A percentile compares a stretch with the other conserved stretches of the same genome.
Evolutionary conservation across 306 rosid genomes (phyloP).

Genomic region (Vigna hirtella): DNA sequence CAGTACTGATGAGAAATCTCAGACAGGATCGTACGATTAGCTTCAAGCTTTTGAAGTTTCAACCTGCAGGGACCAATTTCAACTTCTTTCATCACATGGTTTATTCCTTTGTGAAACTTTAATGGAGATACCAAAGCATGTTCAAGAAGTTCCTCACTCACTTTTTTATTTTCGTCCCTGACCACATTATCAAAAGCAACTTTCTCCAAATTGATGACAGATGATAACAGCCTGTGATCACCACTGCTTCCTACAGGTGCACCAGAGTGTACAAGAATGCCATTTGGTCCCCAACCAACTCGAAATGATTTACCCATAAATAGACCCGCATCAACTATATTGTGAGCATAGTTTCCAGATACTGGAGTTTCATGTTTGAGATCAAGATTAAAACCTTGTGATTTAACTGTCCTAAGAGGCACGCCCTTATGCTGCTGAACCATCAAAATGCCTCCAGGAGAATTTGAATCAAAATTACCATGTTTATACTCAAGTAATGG

Average conservation of each 20-base stretch:
- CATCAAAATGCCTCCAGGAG: slow-evolving; percentile 85
- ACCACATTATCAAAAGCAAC: slow-evolving; percentile 86
- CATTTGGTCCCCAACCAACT: slow-evolving; percentile 99
- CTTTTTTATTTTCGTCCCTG: slow-evolving; percentile 85
- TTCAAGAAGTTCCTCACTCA: slow-evolving; percentile 73
- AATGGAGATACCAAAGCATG: slow-evolving; percentile 74
- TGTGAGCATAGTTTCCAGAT: slow-evolving; percentile 62
- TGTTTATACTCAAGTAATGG: slow-evolving; percentile 85
- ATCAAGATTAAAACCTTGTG: slow-evolving; percentile 83
- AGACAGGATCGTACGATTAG: slow-evolving; percentile 66
- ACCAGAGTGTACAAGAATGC: slow-evolving; percentile 88
- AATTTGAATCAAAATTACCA: slow-evolving; percentile 72
- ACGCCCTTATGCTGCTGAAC: slow-evolving; percentile 74
- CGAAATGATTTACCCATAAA: slow-evolving; percentile 98
- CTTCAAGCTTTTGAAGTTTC: slow-evolving; percentile 76
- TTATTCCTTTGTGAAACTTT: slow-evolving; percentile 73
- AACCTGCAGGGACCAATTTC: slow-evolving; percentile 73
- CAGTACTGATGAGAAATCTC: slow-evolving; percentile 80
- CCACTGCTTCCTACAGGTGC: slow-evolving; percentile 63
- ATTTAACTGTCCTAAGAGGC: slow-evolving; percentile 60
- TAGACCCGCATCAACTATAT: slow-evolving; percentile 93
- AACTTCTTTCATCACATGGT: slow-evolving; percentile 68
- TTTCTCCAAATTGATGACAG: slow-evolving; percentile 82
- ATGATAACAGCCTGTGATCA: slow-evolving; percentile 64
- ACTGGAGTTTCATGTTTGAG: slow-evolving; percentile 76